Percentiles rank a stretch among this genome's conserved stretches.
Evolutionary conservation across 2,329 filamentous ascomycete genomes (phyloP).

Genomic region (Pestalotiopsis sp.): DNA sequence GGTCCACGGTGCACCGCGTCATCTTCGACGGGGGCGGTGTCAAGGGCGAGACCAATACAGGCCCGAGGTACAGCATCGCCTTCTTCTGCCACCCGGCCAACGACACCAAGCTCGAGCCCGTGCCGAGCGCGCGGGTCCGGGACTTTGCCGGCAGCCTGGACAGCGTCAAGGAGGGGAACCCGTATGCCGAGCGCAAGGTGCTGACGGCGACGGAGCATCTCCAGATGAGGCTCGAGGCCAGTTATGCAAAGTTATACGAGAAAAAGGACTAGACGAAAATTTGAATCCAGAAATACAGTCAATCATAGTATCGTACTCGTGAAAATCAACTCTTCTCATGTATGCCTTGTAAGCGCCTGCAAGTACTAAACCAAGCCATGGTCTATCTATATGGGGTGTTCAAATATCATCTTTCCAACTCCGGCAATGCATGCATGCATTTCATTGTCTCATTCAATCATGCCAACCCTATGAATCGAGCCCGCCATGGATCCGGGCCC

Average conservation of each 20-base stretch:
- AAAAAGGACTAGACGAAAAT: slow-evolving; percentile 22
- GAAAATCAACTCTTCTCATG: neutral
- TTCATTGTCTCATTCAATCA: slow-evolving; percentile 36
- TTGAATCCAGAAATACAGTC: neutral
- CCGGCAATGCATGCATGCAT: neutral
- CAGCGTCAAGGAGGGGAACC: slow-evolving; percentile 37
- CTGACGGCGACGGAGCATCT: slow-evolving; percentile 68
- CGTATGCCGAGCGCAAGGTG: slow-evolving; percentile 54
- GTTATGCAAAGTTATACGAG: slow-evolving; percentile 59
- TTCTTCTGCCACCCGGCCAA: slow-evolving; percentile 70
- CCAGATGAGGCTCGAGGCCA: slow-evolving; percentile 61
- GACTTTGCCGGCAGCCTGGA: slow-evolving; percentile 30
- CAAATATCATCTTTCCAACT: neutral
- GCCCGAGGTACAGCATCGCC: slow-evolving; percentile 66
- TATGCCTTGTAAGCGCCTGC: neutral
- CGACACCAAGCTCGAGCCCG: slow-evolving; percentile 52
- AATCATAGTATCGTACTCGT: neutral
- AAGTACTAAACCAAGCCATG: neutral
- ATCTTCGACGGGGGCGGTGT: slow-evolving; percentile 59
- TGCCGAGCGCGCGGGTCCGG: slow-evolving; percentile 62
- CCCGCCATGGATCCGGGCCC: slow-evolving; percentile 44
- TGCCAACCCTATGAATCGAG: slow-evolving; percentile 46
- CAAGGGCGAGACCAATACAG: slow-evolving; percentile 48
- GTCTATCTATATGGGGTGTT: neutral
- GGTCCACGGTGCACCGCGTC: slow-evolving; percentile 87